Base-by-base conservation (phyloP, 495 filamentous ascomycete species). In the Aspergillus ostianus region DNA sequence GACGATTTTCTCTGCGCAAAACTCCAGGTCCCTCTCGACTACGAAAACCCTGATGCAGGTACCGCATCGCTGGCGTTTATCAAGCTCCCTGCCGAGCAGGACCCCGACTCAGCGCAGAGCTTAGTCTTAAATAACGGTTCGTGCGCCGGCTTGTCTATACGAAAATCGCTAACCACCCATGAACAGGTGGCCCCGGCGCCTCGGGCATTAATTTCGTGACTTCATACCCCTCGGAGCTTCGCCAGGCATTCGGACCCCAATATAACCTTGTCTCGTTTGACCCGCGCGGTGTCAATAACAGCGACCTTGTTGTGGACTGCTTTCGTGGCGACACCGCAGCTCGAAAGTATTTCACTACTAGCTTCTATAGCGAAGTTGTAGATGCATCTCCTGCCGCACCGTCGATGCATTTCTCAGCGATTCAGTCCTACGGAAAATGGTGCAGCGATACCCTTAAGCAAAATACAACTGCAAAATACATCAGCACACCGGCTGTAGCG, bases 211-310 rank as follows among this genome's bases (percentile, higher is more conserved):
- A 17, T 49, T 49, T 49, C 47, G 19, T 49, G n/a, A 19, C 15
- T 1, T 8, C 19, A 6, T 49, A 19, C 8, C 17, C 19, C 9
- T 49, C 47, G 6, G 3, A 49, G 2, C 47, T 20, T 8, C 12
- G 46, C 69, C 17, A 61, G 67, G 19, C 55, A 73, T 58, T 76
- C 48, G 59, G 74, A 23, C 67, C 75, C 46, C 64, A 70, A 27
- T 79, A 71, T 61, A 80, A 82, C 55, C 63, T 82, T 51, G 62
- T 83, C 50, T 65, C 69, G n/a, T 82, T 81, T 57, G 80, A 82
- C 60, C 77, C 79, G 17, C 71, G 80, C 7, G 79, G 80, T n/a
- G 69, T 82, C 3, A 73, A 71, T 46, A 64, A 70, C 18, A 75
- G 74, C n/a, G 65, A 57, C 4, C 79, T 77, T 6, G 29, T 27